Conservation (phyloP, 495 filamentous ascomycete species). For the Podospora comata region DNA sequence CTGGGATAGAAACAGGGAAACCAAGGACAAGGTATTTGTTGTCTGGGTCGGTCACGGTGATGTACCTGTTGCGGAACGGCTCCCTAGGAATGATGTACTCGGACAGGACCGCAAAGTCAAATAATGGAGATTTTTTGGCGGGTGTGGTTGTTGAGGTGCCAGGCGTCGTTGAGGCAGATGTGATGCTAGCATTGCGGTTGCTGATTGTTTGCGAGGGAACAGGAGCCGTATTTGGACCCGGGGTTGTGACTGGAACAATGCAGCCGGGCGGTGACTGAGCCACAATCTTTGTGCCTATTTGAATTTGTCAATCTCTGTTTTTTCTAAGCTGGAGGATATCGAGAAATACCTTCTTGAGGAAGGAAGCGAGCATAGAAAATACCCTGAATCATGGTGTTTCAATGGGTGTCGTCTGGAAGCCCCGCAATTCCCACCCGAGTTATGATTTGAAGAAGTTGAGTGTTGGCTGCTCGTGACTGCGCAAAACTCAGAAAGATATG, state of each 20-base stretch:
- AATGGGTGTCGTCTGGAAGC: background rate
- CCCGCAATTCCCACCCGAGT: background rate
- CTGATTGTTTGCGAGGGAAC: slow-evolving; percentile 30
- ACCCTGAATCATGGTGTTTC: slow-evolving; percentile 71
- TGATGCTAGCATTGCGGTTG: slow-evolving; percentile 46
- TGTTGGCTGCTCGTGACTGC: background rate
- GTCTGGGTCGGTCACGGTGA: slow-evolving; percentile 68
- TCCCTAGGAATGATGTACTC: slow-evolving; percentile 91
- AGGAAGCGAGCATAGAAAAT: slow-evolving; percentile 97
- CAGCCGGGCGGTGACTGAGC: slow-evolving; percentile 70
- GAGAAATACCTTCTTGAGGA: slow-evolving; percentile 68
- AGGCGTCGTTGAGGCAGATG: slow-evolving; percentile 5
- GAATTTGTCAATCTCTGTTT: background rate
- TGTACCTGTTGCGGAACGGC: slow-evolving; percentile 82
- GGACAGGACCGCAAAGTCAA: slow-evolving; percentile 78
- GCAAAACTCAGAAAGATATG: background rate
- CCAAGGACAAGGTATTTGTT: slow-evolving; percentile 79
- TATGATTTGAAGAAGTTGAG: background rate
- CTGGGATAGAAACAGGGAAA: slow-evolving; percentile 82
- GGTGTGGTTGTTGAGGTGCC: slow-evolving; percentile 45
- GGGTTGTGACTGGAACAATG: slow-evolving; percentile 54
- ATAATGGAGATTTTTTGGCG: slow-evolving; percentile 55
- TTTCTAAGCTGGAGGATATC: background rate
- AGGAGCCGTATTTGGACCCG: background rate
- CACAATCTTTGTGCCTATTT: slow-evolving; percentile 72